Percentiles rank a stretch among this genome's conserved stretches.
Evolutionary conservation across 805 yeast genomes (phyloP).

Genomic region (Myxozyma lipomycoides): DNA sequence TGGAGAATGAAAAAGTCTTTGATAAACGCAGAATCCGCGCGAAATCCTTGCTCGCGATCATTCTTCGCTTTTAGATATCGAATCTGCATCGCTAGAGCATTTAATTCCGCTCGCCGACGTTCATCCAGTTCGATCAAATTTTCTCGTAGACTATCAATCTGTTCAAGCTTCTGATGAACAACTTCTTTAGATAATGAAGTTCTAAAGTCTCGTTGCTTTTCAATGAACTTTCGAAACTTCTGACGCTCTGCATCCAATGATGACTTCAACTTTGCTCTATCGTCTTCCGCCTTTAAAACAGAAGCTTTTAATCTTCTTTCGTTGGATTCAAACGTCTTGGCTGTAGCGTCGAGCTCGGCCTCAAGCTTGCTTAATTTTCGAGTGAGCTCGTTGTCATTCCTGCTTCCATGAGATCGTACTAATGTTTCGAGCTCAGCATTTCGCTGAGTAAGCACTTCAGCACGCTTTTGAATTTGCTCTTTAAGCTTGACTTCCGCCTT

Average conservation of each 20-base stretch:
- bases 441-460: background rate
- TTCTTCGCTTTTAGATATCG: slow-evolving; percentile 26
- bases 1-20: slow-evolving; percentile 34
- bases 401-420: background rate
- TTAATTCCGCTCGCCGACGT: slow-evolving; percentile 18
- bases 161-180: background rate
- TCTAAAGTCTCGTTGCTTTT: no score
- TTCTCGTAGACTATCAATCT: background rate
- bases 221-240: no score
- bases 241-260: background rate
- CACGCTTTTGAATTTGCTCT: background rate
- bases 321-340: background rate
- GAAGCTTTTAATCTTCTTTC: no score
- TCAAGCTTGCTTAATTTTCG: background rate
- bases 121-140: slow-evolving; percentile 1
- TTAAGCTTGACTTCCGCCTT: no score
- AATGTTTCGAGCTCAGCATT: background rate
- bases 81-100: slow-evolving; percentile 27
- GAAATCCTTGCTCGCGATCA: slow-evolving; percentile 26
- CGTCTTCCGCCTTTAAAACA: background rate
- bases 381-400: background rate
- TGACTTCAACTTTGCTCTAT: background rate
- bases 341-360: background rate
- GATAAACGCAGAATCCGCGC: slow-evolving; percentile 36
- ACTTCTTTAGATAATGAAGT: no score